Evolutionary conservation across 2,329 filamentous ascomycete genomes (phyloP).

Genomic region (Stemphylium vesicarium): DNA sequence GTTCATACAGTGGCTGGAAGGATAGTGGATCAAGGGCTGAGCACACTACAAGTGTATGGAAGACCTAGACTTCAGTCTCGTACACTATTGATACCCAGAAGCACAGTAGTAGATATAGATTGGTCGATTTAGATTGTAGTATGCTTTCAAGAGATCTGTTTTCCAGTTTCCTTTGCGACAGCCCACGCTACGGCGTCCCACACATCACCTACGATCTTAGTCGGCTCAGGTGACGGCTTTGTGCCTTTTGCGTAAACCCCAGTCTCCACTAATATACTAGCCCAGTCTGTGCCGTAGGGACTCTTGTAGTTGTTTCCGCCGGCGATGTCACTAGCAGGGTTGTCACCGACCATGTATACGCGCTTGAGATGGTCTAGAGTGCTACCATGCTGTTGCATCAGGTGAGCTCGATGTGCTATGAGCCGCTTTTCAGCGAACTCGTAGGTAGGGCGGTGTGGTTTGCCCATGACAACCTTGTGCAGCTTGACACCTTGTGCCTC

Average conservation of each 20-base stretch:
- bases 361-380: slow-evolving; percentile 61
- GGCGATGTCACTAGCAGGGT: slow-evolving; percentile 82
- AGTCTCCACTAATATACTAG: slow-evolving; percentile 77
- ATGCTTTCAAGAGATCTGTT: slow-evolving; percentile 44
- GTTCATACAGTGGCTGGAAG: slow-evolving; percentile 10
- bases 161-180: slow-evolving; percentile 59
- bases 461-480: slow-evolving; percentile 75
- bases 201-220: slow-evolving; percentile 74
- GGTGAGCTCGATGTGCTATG: slow-evolving; percentile 61
- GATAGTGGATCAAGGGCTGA: neutral
- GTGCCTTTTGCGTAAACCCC: slow-evolving; percentile 71
- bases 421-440: slow-evolving; percentile 81
- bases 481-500: slow-evolving; percentile 61
- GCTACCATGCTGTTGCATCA: slow-evolving; percentile 49
- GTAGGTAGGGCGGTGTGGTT: slow-evolving; percentile 80
- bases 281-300: slow-evolving; percentile 73
- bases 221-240: slow-evolving; percentile 66
- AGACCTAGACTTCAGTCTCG: neutral
- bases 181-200: slow-evolving; percentile 79
- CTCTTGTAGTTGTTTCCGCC: slow-evolving; percentile 81
- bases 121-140: neutral
- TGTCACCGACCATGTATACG: slow-evolving; percentile 90
- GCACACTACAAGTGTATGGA: neutral
- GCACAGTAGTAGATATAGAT: neutral
- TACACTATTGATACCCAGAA: neutral